Percentiles rank a stretch among this genome's conserved stretches.
These are phyloP conservation scores for Claviceps arundinis DNA, from an alignment of 2,329 filamentous ascomycete species.

Conservation along the genomic window DNA sequence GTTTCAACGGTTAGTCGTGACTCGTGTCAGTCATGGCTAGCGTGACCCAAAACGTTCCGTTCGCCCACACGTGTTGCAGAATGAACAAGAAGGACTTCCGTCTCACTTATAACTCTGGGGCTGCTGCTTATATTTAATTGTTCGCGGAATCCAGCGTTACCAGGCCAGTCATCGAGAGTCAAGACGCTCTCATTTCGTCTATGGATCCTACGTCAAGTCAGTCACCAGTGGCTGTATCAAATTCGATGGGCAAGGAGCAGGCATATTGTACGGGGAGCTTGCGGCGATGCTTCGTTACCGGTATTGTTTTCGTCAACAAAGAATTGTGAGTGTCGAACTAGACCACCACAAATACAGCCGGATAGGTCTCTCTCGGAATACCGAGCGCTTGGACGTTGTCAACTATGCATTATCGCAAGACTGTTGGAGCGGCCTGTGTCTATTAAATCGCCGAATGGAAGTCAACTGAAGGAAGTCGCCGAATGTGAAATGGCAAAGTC, in stretches of 20 bases:
- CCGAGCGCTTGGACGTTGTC: too few species aligned
- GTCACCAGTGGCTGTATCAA: slow-evolving; percentile 6
- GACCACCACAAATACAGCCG: too few species aligned
- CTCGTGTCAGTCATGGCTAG: background rate
- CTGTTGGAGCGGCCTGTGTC: background rate
- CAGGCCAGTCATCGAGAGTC: too few species aligned
- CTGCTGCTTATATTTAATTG: background rate
- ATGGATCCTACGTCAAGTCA: slow-evolving; percentile 19
- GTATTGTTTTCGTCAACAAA: slow-evolving; percentile 17
- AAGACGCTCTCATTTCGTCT: background rate
- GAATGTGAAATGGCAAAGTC: background rate
- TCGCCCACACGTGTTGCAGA: background rate
- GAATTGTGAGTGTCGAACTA: slow-evolving; percentile 4
- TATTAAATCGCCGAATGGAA: too few species aligned
- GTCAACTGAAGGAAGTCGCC: background rate
- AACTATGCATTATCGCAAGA: background rate
- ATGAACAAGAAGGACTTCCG: background rate
- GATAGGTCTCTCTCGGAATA: slow-evolving; percentile 7
- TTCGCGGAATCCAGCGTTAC: background rate
- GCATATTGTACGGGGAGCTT: slow-evolving; percentile 21
- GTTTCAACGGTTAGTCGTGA: background rate
- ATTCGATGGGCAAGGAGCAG: slow-evolving; percentile 17
- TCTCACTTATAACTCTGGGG: background rate
- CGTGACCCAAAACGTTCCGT: background rate
- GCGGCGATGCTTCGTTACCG: slow-evolving; percentile 1